These are phyloP conservation scores for Phytophthora ramorum DNA, from an alignment of 352 stramenopile species.

Conservation along the genomic window DNA sequence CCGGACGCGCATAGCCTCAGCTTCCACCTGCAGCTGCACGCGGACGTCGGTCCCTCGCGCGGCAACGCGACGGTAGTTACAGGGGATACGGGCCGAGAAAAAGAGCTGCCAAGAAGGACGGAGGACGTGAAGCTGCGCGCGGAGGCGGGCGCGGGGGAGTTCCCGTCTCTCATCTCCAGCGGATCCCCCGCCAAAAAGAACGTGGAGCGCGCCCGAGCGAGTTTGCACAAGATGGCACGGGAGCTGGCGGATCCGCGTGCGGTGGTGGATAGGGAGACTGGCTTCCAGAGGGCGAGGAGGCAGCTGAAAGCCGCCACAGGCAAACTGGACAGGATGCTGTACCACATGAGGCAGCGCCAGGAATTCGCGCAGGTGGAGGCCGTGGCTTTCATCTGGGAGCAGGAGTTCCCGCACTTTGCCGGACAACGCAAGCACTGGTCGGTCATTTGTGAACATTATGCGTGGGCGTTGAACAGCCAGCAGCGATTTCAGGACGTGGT, in stretches of 20 bases:
- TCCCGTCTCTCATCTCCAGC: constrained; percentile 21
- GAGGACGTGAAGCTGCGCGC: constrained; percentile 9
- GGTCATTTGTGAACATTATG: constrained; percentile 64
- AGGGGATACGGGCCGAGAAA: constrained; percentile 3
- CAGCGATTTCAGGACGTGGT: constrained; percentile 63
- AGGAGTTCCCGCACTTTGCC: constrained; percentile 61
- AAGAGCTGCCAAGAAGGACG: background rate
- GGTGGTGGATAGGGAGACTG: constrained; percentile 29
- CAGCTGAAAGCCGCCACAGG: constrained; percentile 60
- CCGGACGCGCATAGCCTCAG: constrained; percentile 7
- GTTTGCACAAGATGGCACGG: constrained; percentile 29
- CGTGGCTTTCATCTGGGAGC: constrained; percentile 53
- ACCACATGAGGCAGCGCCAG: constrained; percentile 34
- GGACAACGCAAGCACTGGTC: constrained; percentile 46
- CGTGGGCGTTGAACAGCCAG: constrained; percentile 53
- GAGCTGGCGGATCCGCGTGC: constrained; percentile 29
- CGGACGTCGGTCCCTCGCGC: background rate
- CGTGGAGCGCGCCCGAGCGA: constrained; percentile 22
- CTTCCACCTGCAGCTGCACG: constrained; percentile 14
- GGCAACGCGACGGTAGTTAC: no score
- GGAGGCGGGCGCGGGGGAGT: constrained; percentile 6
- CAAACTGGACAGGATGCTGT: constrained; percentile 58
- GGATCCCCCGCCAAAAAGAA: constrained; percentile 7
- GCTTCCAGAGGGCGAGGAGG: constrained; percentile 42
- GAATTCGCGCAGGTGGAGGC: constrained; percentile 60